Percentiles rank a stretch among this genome's conserved stretches.
These are phyloP conservation scores for Fusarium pilosicola DNA, from an alignment of 2,329 filamentous ascomycete genomes.

Conservation along the genomic window DNA sequence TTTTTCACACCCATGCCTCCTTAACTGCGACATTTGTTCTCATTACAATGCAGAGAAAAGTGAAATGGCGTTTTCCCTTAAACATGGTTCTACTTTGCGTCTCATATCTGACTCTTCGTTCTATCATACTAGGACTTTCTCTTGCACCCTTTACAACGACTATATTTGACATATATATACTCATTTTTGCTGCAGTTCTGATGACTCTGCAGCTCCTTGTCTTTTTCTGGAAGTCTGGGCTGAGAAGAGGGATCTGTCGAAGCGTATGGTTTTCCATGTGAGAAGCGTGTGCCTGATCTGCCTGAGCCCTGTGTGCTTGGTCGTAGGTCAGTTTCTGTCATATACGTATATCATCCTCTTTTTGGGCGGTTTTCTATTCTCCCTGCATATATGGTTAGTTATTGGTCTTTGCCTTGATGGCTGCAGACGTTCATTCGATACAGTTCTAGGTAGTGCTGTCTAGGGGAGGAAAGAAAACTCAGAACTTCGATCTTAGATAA, in stretches of 20 bases:
- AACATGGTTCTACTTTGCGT: neutral
- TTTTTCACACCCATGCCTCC: neutral
- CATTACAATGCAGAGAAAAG: accelerated
- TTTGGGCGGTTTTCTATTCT: neutral
- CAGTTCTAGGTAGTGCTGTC: neutral
- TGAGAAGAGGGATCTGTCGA: neutral
- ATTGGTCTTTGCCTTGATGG: neutral
- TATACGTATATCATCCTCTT: accelerated
- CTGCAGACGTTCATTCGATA: neutral
- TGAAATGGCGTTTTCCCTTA: neutral
- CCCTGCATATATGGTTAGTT: neutral
- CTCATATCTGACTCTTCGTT: neutral
- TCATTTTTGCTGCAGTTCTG: neutral
- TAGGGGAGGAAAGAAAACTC: no score
- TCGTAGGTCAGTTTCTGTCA: accelerated
- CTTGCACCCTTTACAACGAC: accelerated
- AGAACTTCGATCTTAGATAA: no score
- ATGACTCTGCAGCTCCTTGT: accelerated
- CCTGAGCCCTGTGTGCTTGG: neutral
- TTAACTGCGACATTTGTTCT: neutral
- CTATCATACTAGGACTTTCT: neutral
- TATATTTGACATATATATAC: accelerated
- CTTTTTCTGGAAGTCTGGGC: neutral
- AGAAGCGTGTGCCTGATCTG: accelerated
- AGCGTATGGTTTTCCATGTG: accelerated